phyloP scores from a whole-genome alignment of 331 rosid species.

The Malus hybrid region DNA sequence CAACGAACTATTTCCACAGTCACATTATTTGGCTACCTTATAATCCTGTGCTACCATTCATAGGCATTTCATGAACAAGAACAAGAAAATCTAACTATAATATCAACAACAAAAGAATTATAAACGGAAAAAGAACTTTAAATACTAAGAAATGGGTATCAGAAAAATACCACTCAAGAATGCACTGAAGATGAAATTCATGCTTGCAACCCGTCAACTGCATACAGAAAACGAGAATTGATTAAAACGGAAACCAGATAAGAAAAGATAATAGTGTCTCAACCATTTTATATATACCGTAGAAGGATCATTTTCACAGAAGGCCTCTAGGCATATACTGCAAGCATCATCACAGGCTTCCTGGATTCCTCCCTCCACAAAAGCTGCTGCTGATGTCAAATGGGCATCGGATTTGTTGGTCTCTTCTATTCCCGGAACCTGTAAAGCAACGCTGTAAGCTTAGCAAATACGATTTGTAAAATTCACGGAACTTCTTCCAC shows the following conservation, averaged over 20 bases:
- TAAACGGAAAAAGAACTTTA: background rate
- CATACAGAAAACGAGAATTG: constrained; percentile 7
- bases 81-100: background rate
- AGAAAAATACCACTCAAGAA: constrained; percentile 73
- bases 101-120: background rate
- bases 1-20: background rate
- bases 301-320: constrained; percentile 84
- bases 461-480: background rate
- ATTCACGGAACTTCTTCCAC: background rate
- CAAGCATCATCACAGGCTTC: constrained; percentile 95
- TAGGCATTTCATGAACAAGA: background rate
- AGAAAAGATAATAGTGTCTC: background rate
- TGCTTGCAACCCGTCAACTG: constrained; percentile 92
- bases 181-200: constrained; percentile 92
- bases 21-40: background rate
- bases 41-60: background rate
- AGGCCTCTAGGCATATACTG: constrained; percentile 88
- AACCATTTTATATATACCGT: constrained; percentile 39
- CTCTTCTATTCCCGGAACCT: constrained; percentile 60
- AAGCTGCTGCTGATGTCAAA: constrained; percentile 90
- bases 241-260: constrained; percentile 6
- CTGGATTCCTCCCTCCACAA: constrained; percentile 96
- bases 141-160: background rate
- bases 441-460: background rate
- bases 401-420: constrained; percentile 49